A percentile compares a stretch with the other conserved stretches of the same genome.
Conservation (phyloP, 2,329 filamentous ascomycete genomes). For the Cordyceps cicadae region DNA sequence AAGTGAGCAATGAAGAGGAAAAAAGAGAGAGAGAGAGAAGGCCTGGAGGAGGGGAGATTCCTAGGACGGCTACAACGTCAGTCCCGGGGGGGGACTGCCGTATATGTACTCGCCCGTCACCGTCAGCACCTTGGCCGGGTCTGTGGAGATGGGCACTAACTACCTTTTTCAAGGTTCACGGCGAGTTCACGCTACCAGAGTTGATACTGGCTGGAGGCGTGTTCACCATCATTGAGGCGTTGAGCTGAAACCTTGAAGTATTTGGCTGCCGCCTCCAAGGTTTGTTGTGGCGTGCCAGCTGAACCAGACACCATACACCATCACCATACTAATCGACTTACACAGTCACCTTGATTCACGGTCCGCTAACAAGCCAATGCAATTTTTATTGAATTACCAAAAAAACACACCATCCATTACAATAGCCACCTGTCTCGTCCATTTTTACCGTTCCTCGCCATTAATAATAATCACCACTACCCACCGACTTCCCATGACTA, state of each 20-base stretch:
- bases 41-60: too few relatives aligned
- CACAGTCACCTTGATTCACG: background rate
- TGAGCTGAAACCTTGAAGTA: background rate
- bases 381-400: background rate
- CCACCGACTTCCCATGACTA: background rate
- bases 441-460: background rate
- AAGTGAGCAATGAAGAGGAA: background rate
- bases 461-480: too few relatives aligned
- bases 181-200: background rate
- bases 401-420: background rate
- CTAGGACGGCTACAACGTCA: too few relatives aligned
- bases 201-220: background rate
- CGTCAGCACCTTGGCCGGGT: background rate
- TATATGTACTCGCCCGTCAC: background rate
- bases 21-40: too few relatives aligned
- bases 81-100: background rate
- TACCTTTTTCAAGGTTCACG: background rate
- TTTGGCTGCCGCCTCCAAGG: background rate
- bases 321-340: background rate
- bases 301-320: background rate
- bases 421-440: background rate
- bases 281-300: background rate
- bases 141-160: background rate
- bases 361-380: background rate
- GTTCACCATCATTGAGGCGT: background rate